Base-by-base conservation (phyloP, 306 rosid genomes). In the Rubus parviflorus region DNA sequence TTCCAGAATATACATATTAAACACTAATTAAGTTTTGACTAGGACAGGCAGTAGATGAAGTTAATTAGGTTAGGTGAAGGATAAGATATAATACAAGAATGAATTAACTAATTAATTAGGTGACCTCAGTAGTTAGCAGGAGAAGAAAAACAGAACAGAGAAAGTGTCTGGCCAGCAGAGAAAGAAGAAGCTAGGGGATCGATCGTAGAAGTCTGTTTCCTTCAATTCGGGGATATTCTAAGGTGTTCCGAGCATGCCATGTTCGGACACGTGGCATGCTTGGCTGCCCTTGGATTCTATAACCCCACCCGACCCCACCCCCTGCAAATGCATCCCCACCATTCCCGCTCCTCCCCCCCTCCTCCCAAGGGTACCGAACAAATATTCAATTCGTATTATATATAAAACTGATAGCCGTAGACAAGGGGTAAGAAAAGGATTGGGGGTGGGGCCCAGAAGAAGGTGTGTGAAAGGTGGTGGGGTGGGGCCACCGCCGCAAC, bases 401-500 rank as follows among this genome's bases (percentile, higher is more conserved):
- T 25, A 41, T 42, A 20, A 40, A 40, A n/a, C 46, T 17, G 35
- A 1, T 20, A 46, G 78, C 49, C 45, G 75, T 45, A 8, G 66
- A 30, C 49, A 47, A 38, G 30, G 37, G 63, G 63, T 8, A 20
- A 20, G 17, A n/a, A 6, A 13, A 35, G 79, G 82, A 75, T 12
- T 6, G 66, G 42, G 30, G 13, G 77, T 0, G 85, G 92, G 89
- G 23, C 73, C 89, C 86, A 71, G 5, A 6, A 71, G 5, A 6
- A 23, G 70, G 68, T 75, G 57, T 42, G 7, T 6, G 76, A 79
- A 17, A 49, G 81, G 84, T 80, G 56, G 48, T n/a, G 62, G 25
- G 52, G 38, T 40, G 92, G 89, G 25, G 88, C 92, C 91, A 66
- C 78, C 83, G 89, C 92, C 89, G 92, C 85, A 90, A 83, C 90